phyloP scores from a whole-genome alignment of 345 rosid species.

The Citrus glauca region DNA sequence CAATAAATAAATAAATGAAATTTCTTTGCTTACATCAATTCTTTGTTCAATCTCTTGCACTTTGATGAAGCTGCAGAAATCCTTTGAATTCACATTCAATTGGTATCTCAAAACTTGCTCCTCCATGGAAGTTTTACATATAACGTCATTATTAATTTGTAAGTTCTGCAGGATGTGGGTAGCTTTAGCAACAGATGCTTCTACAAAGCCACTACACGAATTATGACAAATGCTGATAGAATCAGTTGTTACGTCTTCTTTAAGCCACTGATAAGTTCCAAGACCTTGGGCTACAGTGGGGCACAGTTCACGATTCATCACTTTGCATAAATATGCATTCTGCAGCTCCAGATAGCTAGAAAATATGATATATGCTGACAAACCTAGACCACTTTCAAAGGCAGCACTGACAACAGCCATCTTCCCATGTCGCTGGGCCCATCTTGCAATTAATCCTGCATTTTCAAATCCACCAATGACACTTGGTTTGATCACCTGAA shows the following conservation, averaged over 20 bases:
- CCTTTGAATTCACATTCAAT: conserved; percentile 43
- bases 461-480: conserved; percentile 89
- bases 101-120: conserved; percentile 45
- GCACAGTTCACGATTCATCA: conserved; percentile 30
- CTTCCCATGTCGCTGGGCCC: conserved; percentile 85
- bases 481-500: conserved; percentile 86
- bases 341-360: conserved; percentile 69
- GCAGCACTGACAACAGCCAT: conserved; percentile 87
- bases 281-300: conserved; percentile 79
- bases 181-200: conserved; percentile 60
- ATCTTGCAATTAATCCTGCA: conserved; percentile 64
- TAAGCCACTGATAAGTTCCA: conserved; percentile 87
- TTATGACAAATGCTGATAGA: conserved; percentile 47
- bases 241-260: conserved; percentile 61
- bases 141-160: conserved; percentile 47
- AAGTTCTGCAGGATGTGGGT: conserved; percentile 45
- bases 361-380: conserved; percentile 66
- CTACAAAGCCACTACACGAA: conserved; percentile 49
- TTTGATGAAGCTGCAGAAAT: conserved; percentile 46
- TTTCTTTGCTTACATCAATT: conserved; percentile 40
- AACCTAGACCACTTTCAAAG: conserved; percentile 77
- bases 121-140: conserved; percentile 33
- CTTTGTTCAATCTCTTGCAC: conserved; percentile 48
- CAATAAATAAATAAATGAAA: background rate
- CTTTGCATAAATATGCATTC: conserved; percentile 39